Evolutionary conservation across 257 asterid species (phyloP), one percentile per base, ranked within the genome.

Genomic region (Plantago ovata): DNA sequence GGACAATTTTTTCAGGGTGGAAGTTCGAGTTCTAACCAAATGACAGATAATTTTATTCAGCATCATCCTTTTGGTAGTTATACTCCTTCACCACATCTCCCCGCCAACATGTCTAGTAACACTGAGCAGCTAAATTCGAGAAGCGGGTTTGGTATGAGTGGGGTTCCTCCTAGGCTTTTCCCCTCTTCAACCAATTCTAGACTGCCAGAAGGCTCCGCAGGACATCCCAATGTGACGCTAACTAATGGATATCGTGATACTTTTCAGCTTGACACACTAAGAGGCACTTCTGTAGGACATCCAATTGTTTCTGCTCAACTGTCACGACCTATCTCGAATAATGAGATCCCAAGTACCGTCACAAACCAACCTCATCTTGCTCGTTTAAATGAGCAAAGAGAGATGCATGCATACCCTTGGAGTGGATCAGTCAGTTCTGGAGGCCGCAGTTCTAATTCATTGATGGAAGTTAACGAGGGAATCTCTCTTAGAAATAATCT

Each of bases 11-110:
- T 51, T 60, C 72, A 78, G 18, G 74, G 80, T 72, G 90, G 87
- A 56, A 79, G 82, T 70, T 80, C 93, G 40, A 81, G 87, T 77
- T 67, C 84, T 15, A 66, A 58, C 64, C 84, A 75, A 54, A 82
- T 16, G 60, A 77, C 44, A 39, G 80, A 67, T 66, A 70, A 69
- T 64, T 1, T 69, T 60, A 63, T 68, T 50, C 84, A 70, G 55
- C 82, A 79, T 53, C 67, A 71, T 16, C 53, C 67, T 68, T 78
- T 78, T 54, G 66, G 69, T 62, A 66, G 52, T 58, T 65, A 73
- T 55, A 58, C 71, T 63, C 32, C 83, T 28, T 28, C 3, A 28
- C 36, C 36, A 28, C 2, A 1, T 28, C 36, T 4, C 8, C 49
- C 62, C 32, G 68, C 76, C 60, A 78, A 72, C 56, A 67, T 82